phyloP scores from a whole-genome alignment of 2,329 filamentous ascomycete genomes.

The Conoideocrella luteorostrata region DNA sequence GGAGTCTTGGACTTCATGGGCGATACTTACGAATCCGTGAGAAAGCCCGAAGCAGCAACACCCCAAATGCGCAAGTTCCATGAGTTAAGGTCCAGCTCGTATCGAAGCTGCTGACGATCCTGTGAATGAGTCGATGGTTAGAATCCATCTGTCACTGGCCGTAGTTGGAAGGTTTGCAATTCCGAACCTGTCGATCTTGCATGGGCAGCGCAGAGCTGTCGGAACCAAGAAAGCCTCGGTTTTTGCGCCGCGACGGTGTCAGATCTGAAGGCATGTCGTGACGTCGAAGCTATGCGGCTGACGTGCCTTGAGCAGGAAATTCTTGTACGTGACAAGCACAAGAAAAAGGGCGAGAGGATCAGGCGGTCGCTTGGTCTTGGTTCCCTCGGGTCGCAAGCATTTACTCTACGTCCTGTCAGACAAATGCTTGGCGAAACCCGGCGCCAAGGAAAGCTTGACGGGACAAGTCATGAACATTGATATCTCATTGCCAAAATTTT shows the following conservation, averaged over 20 bases:
- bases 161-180: background rate
- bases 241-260: constrained; percentile 26
- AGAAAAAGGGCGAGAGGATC: background rate
- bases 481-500: background rate
- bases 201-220: constrained; percentile 45
- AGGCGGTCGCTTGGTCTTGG: background rate
- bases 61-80: constrained; percentile 51
- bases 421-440: background rate
- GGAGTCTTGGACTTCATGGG: background rate
- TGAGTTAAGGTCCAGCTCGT: constrained; percentile 47
- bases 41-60: constrained; percentile 47
- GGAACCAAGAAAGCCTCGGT: constrained; percentile 44
- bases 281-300: no score
- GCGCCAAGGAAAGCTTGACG: background rate
- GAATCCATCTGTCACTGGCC: constrained; percentile 1
- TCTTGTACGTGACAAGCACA: background rate
- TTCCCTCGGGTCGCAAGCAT: background rate
- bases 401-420: background rate
- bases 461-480: background rate
- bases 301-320: no score
- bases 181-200: constrained; percentile 40
- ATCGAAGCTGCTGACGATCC: constrained; percentile 46
- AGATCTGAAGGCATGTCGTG: constrained; percentile 23
- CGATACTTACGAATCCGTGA: constrained; percentile 43
- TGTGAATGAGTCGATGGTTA: constrained; percentile 16